These are phyloP conservation scores for Populus simonii DNA, from an alignment of 345 rosid genomes.

Conservation along the genomic window DNA sequence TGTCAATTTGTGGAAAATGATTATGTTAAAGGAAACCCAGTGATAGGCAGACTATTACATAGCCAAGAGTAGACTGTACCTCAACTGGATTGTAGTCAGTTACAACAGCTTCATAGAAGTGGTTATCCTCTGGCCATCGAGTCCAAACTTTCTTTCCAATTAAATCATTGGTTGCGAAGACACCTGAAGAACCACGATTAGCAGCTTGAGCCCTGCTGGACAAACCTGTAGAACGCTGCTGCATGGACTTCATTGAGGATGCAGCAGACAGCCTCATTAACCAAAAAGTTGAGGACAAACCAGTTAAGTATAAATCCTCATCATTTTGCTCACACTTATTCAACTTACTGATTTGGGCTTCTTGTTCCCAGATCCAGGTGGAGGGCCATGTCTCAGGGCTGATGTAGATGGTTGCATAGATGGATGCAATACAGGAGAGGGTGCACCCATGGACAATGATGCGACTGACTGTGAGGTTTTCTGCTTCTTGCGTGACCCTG, in stretches of 20 bases:
- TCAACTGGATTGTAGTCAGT: constrained; percentile 64
- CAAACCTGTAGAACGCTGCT: constrained; percentile 61
- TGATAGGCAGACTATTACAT: constrained; percentile 8
- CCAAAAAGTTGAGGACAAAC: constrained; percentile 4
- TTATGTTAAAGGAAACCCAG: constrained; percentile 18
- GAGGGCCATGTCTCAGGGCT: constrained; percentile 65
- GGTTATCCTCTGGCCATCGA: constrained; percentile 93
- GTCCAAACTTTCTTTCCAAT: constrained; percentile 93
- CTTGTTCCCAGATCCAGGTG: constrained; percentile 62
- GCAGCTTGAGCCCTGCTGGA: constrained; percentile 64
- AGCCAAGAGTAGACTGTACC: constrained; percentile 36
- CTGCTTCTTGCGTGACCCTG: constrained; percentile 86
- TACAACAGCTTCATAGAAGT: constrained; percentile 86
- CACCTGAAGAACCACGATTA: constrained; percentile 41
- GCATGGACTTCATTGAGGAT: constrained; percentile 54
- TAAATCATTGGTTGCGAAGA: constrained; percentile 56
- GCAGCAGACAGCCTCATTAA: constrained; percentile 33
- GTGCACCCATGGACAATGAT: constrained; percentile 71
- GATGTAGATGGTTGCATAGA: constrained; percentile 86
- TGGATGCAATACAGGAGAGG: constrained; percentile 70
- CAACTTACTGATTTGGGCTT: constrained; percentile 82
- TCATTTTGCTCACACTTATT: background rate
- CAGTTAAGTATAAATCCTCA: background rate
- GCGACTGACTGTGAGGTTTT: constrained; percentile 77
- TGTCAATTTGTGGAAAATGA: constrained; percentile 29